Conservation (phyloP, 257 asterid genomes). For the Lithospermum erythrorhizon region DNA sequence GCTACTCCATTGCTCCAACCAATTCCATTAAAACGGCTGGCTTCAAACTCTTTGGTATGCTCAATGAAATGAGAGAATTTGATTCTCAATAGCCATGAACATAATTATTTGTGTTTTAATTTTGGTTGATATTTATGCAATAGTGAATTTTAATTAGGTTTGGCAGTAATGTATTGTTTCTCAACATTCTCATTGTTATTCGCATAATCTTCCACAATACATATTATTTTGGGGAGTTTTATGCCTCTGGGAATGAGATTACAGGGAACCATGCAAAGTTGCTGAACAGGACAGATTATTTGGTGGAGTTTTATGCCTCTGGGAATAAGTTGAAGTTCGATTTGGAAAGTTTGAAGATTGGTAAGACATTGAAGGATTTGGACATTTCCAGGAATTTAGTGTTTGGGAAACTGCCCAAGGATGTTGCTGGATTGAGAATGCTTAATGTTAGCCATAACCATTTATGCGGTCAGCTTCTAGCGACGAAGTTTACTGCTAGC, state of each 20-base stretch:
- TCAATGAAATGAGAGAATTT: too few relatives aligned
- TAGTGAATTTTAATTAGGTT: too few relatives aligned
- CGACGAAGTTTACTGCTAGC: conserved; percentile 42
- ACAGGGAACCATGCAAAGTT: conserved; percentile 61
- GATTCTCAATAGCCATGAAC: too few relatives aligned
- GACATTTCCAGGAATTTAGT: conserved; percentile 59
- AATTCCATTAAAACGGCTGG: too few relatives aligned
- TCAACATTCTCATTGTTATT: too few relatives aligned
- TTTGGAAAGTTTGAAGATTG: conserved; percentile 37
- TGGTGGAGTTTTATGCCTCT: conserved; percentile 64
- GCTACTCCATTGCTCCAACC: too few relatives aligned
- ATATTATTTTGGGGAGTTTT: conserved; percentile 51
- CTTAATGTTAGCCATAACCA: conserved; percentile 58
- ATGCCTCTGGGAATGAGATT: conserved; percentile 64
- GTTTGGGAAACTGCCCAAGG: conserved; percentile 55
- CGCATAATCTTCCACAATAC: conserved; percentile 77
- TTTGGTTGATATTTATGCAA: too few relatives aligned
- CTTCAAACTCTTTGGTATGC: too few relatives aligned
- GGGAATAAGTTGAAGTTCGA: conserved; percentile 55
- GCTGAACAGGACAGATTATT: conserved; percentile 51
- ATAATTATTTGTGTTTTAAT: too few relatives aligned
- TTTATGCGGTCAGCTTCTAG: conserved; percentile 69
- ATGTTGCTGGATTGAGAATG: conserved; percentile 40
- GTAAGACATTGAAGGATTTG: conserved; percentile 38
- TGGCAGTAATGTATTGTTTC: too few relatives aligned